Evolutionary conservation across 495 filamentous ascomycete genomes (phyloP).

Genomic region (Letharia lupina): DNA sequence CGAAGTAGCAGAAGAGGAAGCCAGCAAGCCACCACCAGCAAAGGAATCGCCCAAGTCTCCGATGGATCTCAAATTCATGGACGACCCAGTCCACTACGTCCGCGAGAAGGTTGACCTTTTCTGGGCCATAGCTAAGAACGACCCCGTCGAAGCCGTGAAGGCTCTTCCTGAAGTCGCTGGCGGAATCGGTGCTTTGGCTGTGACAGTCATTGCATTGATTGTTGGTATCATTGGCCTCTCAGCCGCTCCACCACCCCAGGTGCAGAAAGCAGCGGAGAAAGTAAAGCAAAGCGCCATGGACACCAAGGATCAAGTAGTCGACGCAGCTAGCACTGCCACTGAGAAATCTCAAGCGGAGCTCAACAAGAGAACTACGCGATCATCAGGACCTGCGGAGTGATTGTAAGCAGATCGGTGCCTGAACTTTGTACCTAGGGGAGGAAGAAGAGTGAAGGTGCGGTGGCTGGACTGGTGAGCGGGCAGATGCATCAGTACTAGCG

Average conservation of each 20-base stretch:
- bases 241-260: slow-evolving; percentile 43
- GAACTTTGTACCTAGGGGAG: neutral
- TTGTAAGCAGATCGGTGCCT: neutral
- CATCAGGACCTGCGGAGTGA: slow-evolving; percentile 37
- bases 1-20: slow-evolving; percentile 77
- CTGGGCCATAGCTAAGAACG: slow-evolving; percentile 71
- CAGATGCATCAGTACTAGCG: neutral
- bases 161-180: slow-evolving; percentile 86
- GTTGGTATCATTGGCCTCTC: slow-evolving; percentile 48
- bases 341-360: slow-evolving; percentile 41
- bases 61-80: slow-evolving; percentile 76
- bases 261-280: slow-evolving; percentile 55
- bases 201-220: slow-evolving; percentile 61
- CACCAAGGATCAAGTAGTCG: slow-evolving; percentile 72
- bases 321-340: slow-evolving; percentile 56
- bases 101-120: slow-evolving; percentile 89
- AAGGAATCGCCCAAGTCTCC: slow-evolving; percentile 56
- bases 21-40: slow-evolving; percentile 63
- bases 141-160: slow-evolving; percentile 85
- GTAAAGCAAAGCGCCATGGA: slow-evolving; percentile 63
- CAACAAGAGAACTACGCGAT: slow-evolving; percentile 56
- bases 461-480: neutral
- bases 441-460: slow-evolving; percentile 1
- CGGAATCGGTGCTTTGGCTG: slow-evolving; percentile 58
- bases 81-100: slow-evolving; percentile 83